Conservation (phyloP, 805 yeast species). For the Priceomyces fermenticarens region DNA sequence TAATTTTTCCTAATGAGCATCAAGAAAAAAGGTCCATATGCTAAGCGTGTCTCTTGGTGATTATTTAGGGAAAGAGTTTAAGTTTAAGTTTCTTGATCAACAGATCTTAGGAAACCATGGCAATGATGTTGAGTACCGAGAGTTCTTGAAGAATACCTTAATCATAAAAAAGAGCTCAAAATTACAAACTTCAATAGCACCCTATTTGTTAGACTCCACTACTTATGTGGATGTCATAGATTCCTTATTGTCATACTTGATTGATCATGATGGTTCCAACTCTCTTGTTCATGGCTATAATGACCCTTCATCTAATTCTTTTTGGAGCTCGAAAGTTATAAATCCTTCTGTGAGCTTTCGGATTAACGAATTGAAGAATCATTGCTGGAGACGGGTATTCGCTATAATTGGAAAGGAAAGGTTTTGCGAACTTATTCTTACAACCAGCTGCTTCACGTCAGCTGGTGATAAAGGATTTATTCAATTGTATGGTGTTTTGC, state of each 20-base stretch:
- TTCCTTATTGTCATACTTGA: slow-evolving; percentile 29
- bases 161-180: background rate
- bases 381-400: slow-evolving; percentile 44
- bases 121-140: no score
- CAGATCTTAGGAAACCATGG: no score
- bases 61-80: no score
- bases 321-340: slow-evolving; percentile 26
- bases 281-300: slow-evolving; percentile 43
- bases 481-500: slow-evolving; percentile 24
- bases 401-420: slow-evolving; percentile 32
- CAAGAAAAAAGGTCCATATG: no score
- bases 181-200: no score
- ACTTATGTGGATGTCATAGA: slow-evolving; percentile 37
- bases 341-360: slow-evolving; percentile 32
- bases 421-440: slow-evolving; percentile 40
- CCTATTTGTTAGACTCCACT: no score
- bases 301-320: slow-evolving; percentile 27
- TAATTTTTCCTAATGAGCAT: background rate
- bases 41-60: no score
- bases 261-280: slow-evolving; percentile 28
- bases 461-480: slow-evolving; percentile 10
- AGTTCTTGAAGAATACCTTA: slow-evolving; percentile 1
- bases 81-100: no score
- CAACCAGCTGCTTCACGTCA: slow-evolving; percentile 26
- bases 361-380: slow-evolving; percentile 38